These are phyloP conservation scores for Monilinia vaccinii-corymbosi DNA, from an alignment of 2,329 filamentous ascomycete species.

Conservation along the genomic window DNA sequence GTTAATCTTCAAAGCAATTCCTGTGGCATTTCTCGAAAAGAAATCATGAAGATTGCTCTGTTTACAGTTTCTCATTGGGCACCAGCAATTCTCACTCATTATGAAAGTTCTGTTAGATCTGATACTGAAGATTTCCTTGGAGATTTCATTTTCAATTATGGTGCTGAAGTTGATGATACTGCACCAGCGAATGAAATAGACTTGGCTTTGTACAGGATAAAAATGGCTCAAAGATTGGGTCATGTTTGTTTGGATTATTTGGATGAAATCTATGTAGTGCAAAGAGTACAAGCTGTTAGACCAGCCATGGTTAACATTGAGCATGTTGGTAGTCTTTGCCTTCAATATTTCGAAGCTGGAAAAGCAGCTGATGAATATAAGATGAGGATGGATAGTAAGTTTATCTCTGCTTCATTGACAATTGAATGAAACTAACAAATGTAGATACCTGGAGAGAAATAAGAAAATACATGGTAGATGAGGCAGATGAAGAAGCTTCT, in stretches of 20 bases:
- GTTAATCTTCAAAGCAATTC: slow-evolving; percentile 12
- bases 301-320: slow-evolving; percentile 23
- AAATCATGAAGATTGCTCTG: slow-evolving; percentile 31
- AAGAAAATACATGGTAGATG: slow-evolving; percentile 28
- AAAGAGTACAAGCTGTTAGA: slow-evolving; percentile 23
- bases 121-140: slow-evolving; percentile 30
- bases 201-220: not conserved
- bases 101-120: slow-evolving; percentile 36
- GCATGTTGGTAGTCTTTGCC: slow-evolving; percentile 20
- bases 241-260: slow-evolving; percentile 27
- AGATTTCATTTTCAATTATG: slow-evolving; percentile 17
- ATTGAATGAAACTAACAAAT: slow-evolving; percentile 10
- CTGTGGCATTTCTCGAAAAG: slow-evolving; percentile 31
- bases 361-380: slow-evolving; percentile 14
- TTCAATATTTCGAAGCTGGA: slow-evolving; percentile 19
- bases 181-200: slow-evolving; percentile 13
- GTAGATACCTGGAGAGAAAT: slow-evolving; percentile 20
- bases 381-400: slow-evolving; percentile 18
- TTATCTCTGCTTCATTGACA: not conserved
- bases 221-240: slow-evolving; percentile 19
- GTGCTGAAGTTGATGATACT: slow-evolving; percentile 13
- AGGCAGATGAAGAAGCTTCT: slow-evolving; percentile 32
- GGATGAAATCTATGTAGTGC: slow-evolving; percentile 23
- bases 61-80: slow-evolving; percentile 39
- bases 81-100: slow-evolving; percentile 43